Conservation (phyloP, 139 green algal genomes). For the Marvania coccoides region DNA sequence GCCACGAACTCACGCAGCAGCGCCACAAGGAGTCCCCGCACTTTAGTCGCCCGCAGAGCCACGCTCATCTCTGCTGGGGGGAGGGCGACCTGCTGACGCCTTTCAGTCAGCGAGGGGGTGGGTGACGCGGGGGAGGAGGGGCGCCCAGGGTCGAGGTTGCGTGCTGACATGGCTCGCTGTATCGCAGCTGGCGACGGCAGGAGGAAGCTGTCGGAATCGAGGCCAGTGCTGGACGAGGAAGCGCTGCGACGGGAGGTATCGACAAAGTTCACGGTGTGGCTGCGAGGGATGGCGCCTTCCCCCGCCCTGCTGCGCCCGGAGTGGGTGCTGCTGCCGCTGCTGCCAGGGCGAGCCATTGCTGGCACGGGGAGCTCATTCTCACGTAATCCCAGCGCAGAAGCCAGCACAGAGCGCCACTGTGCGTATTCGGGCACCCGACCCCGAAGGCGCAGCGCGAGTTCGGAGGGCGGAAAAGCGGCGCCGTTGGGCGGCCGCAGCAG, state of each 20-base stretch:
- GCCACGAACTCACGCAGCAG: constrained; percentile 38
- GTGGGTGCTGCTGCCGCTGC: too few relatives aligned
- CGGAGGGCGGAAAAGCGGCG: background rate
- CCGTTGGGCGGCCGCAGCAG: background rate
- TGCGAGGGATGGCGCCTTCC: too few relatives aligned
- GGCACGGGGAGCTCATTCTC: background rate
- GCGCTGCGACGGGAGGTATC: too few relatives aligned
- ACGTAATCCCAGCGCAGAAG: constrained; percentile 24
- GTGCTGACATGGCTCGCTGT: background rate
- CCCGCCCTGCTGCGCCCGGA: too few relatives aligned
- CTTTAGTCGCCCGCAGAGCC: background rate
- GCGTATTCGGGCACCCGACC: constrained; percentile 7
- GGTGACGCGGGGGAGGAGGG: background rate
- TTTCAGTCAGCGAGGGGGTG: background rate
- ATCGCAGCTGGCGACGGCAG: too few relatives aligned
- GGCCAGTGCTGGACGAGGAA: too few relatives aligned
- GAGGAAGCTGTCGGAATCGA: too few relatives aligned
- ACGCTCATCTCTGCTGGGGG: background rate
- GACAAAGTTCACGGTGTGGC: too few relatives aligned
- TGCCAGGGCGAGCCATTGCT: too few relatives aligned
- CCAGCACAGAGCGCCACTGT: constrained; percentile 7
- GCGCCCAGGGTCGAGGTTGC: background rate
- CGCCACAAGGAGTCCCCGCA: constrained; percentile 37
- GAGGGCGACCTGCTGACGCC: background rate
- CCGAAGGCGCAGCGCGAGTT: constrained; percentile 17